phyloP scores from a whole-genome alignment of 2,329 filamentous ascomycete genomes.

The Talaromyces sp. region DNA sequence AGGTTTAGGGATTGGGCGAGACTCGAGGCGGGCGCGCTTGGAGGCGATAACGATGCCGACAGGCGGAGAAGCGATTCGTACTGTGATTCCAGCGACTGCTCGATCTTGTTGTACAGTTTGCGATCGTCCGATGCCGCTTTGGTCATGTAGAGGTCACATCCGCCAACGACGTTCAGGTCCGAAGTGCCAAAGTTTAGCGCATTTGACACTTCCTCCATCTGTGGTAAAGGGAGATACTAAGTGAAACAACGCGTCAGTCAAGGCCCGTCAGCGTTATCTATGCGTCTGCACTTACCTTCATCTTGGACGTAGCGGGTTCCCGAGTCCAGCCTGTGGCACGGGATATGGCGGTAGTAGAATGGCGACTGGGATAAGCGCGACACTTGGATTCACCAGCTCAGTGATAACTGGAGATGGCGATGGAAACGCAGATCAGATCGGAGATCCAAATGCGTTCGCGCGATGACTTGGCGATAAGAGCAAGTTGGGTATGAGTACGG shows the following conservation, averaged over 20 bases:
- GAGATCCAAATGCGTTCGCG: constrained; percentile 19
- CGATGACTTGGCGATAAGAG: constrained; percentile 34
- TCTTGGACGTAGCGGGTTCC: not conserved
- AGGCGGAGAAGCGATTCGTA: constrained; percentile 84
- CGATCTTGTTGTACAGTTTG: constrained; percentile 95
- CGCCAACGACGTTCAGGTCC: constrained; percentile 86
- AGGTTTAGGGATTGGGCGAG: constrained; percentile 66
- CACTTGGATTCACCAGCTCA: not conserved
- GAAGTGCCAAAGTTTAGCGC: constrained; percentile 94
- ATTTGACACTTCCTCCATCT: constrained; percentile 86
- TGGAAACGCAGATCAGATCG: not conserved
- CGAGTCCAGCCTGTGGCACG: not conserved
- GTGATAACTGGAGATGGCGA: not conserved
- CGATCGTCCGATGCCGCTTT: constrained; percentile 94
- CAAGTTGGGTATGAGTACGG: constrained; percentile 39
- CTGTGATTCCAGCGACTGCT: constrained; percentile 83
- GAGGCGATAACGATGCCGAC: constrained; percentile 81
- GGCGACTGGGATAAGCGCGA: not conserved
- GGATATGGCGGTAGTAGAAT: not conserved
- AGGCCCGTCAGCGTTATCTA: not conserved
- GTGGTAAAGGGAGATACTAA: constrained; percentile 85
- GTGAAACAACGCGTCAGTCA: constrained; percentile 16
- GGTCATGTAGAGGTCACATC: constrained; percentile 94
- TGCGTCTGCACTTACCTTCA: constrained; percentile 8
- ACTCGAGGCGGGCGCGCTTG: constrained; percentile 59